Conservation (phyloP, 1,284 basidiomycete genomes). For the Laetiporus sulphureus region DNA sequence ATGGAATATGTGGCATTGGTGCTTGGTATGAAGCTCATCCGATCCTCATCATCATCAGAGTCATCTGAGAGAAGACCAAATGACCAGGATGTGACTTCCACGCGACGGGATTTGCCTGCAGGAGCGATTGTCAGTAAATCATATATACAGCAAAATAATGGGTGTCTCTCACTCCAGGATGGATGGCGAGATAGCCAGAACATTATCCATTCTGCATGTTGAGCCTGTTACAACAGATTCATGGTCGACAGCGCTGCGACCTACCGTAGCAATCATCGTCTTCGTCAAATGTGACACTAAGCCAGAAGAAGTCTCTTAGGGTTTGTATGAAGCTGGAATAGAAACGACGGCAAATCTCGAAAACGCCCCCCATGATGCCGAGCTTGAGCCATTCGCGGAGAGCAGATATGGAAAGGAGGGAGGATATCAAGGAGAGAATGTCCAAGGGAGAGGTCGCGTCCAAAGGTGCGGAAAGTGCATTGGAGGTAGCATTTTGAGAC, state of each 20-base stretch:
- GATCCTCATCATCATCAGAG: constrained; percentile 16
- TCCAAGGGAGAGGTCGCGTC: too few relatives aligned
- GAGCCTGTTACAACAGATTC: constrained; percentile 18
- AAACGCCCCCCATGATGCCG: constrained; percentile 48
- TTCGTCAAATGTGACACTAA: constrained; percentile 56
- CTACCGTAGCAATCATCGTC: constrained; percentile 52
- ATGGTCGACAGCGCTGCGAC: constrained; percentile 14
- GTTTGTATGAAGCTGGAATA: constrained; percentile 35
- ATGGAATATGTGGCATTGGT: constrained; percentile 22
- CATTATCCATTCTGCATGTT: constrained; percentile 19
- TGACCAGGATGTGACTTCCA: constrained; percentile 24
- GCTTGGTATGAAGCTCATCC: constrained; percentile 25
- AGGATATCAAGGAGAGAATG: constrained; percentile 37
- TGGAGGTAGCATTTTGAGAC: too few relatives aligned
- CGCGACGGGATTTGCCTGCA: constrained; percentile 24
- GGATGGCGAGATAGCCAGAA: constrained; percentile 29
- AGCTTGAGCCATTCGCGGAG: constrained; percentile 62
- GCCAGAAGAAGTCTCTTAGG: constrained; percentile 46
- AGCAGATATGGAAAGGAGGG: constrained; percentile 35
- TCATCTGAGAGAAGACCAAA: constrained; percentile 20
- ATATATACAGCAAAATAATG: neutral
- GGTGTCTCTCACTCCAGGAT: constrained; percentile 21
- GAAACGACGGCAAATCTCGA: constrained; percentile 51
- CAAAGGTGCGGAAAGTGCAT: too few relatives aligned
- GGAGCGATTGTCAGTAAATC: neutral